These are phyloP conservation scores for Xylaria polymorpha DNA, from an alignment of 2,329 filamentous ascomycete genomes.

Conservation along the genomic window DNA sequence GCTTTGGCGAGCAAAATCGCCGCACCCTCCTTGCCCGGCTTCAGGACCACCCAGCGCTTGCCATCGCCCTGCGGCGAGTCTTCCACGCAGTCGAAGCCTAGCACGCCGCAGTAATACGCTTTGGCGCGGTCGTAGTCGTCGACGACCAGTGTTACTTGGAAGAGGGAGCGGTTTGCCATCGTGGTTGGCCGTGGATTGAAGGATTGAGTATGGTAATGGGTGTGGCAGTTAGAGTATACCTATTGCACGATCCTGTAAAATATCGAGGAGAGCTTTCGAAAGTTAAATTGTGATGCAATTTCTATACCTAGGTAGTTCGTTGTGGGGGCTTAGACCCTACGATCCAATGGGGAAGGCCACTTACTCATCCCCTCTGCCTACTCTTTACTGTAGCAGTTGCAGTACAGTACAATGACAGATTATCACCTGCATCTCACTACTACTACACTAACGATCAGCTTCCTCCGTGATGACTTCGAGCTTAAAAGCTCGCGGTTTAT, in stretches of 20 bases:
- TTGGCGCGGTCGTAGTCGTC: constrained; percentile 37
- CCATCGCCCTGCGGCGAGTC: constrained; percentile 27
- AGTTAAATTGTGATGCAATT: background rate
- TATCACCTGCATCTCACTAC: background rate
- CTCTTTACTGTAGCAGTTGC: background rate
- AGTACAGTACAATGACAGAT: background rate
- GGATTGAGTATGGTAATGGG: background rate
- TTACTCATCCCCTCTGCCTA: background rate
- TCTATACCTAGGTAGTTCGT: background rate
- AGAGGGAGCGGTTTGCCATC: constrained; percentile 32
- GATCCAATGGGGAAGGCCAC: constrained; percentile 27
- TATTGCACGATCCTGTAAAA: background rate
- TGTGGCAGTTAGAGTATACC: background rate
- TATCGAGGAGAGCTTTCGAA: background rate
- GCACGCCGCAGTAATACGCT: constrained; percentile 34
- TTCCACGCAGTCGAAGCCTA: constrained; percentile 30
- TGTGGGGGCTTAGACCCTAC: constrained; percentile 26
- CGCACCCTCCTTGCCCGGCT: constrained; percentile 27
- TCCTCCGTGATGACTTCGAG: background rate
- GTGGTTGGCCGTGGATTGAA: background rate
- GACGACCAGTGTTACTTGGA: constrained; percentile 33
- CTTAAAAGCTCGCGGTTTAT: background rate
- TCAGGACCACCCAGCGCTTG: constrained; percentile 34
- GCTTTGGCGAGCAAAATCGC: constrained; percentile 33
- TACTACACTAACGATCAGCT: background rate